Percentiles rank a stretch among this genome's conserved stretches.
Conservation (phyloP, 352 stramenopile species). For the Phytophthora chlamydospora region DNA sequence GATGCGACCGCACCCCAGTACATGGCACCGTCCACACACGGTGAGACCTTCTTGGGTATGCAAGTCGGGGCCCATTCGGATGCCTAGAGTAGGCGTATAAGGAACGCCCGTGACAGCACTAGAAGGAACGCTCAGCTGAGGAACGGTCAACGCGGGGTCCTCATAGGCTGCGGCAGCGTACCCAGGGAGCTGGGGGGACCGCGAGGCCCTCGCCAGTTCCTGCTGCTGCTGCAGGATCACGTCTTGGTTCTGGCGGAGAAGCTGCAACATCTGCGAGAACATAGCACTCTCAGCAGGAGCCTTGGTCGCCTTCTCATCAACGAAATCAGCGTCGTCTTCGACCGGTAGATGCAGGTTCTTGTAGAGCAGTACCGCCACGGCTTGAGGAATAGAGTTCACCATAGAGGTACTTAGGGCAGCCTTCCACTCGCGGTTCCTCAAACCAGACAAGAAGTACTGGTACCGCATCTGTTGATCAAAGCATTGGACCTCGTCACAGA, state of each 20-base stretch:
- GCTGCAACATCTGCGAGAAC: background rate
- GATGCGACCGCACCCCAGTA: background rate
- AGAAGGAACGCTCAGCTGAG: background rate
- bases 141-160: background rate
- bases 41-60: background rate
- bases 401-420: background rate
- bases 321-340: background rate
- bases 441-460: slow-evolving; percentile 5
- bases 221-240: background rate
- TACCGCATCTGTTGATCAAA: slow-evolving; percentile 1
- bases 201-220: background rate
- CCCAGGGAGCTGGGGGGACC: too few relatives aligned
- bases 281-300: background rate
- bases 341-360: background rate
- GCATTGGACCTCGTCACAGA: background rate
- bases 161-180: background rate
- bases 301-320: background rate
- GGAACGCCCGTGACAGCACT: background rate
- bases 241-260: background rate
- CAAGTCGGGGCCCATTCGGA: background rate
- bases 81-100: too few relatives aligned
- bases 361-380: background rate
- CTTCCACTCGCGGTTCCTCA: background rate
- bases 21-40: background rate
- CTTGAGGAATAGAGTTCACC: background rate